phyloP scores from a whole-genome alignment of 345 rosid genomes.

The Gossypium australe region DNA sequence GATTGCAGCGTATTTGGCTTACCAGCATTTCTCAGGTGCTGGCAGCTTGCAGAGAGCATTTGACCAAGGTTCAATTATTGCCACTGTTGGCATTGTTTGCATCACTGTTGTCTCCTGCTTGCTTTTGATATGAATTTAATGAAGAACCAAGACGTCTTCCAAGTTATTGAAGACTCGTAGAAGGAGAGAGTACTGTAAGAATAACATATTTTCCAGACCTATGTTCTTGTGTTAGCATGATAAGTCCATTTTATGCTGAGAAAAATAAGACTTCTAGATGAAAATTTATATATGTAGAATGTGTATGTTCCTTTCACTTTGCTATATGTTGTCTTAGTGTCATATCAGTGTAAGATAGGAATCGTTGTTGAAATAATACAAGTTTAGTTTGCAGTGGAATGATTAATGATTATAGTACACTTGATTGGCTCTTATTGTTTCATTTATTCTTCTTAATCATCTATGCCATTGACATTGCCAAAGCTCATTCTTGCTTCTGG shows the following conservation, averaged over 20 bases:
- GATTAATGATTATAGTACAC: neutral
- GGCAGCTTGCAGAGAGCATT: conserved; percentile 63
- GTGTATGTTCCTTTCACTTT: neutral
- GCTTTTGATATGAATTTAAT: conserved; percentile 25
- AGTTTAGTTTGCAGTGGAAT: neutral
- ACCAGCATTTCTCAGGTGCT: conserved; percentile 77
- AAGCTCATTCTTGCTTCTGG: neutral
- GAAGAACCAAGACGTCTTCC: conserved; percentile 16
- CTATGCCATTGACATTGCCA: neutral
- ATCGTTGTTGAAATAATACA: neutral
- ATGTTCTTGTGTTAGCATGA: conserved; percentile 6
- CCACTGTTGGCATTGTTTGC: conserved; percentile 61
- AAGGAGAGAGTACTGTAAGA: conserved; percentile 19
- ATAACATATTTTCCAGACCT: neutral
- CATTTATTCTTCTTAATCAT: neutral
- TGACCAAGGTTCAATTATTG: conserved; percentile 73
- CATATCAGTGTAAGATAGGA: neutral
- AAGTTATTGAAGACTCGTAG: conserved; percentile 17
- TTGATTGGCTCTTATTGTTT: neutral
- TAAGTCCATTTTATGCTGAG: neutral
- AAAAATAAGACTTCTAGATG: neutral
- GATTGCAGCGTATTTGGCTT: conserved; percentile 66
- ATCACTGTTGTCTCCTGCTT: conserved; percentile 42
- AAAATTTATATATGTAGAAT: neutral
- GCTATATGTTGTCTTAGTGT: neutral